Evolutionary conservation across 441 rosid genomes (phyloP), one percentile per base, ranked within the genome.

Genomic region (Pelargonium fulgidum): DNA sequence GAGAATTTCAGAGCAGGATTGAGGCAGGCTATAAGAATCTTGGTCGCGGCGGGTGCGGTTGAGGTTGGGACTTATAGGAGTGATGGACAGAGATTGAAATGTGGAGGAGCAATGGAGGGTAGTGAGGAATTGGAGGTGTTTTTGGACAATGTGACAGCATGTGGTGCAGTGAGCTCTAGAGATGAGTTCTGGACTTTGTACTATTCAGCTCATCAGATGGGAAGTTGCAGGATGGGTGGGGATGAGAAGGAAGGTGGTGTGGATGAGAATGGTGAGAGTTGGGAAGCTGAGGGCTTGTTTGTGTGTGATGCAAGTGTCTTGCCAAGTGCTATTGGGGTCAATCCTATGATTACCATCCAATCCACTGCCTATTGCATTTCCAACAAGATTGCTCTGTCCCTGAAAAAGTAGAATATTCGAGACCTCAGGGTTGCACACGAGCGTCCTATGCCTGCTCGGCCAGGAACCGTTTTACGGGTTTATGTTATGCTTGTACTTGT

Each of bases 271-370:
- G 99, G 97, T 5, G 88, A 94, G 82, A 85, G 87, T 4, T 33
- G 39, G 39, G 39, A 33, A 33, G 39, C 39, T 33, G 39, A 33
- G 39, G 39, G 39, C 3, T 33, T 33, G 39, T 91, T 73, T 79
- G 92, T 91, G 44, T 94, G 99, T 24, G 99, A 91, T 74, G 89
- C 82, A 22, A 91, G 96, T 71, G 83, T 85, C 58, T 75, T 93
- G 52, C 97, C 97, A 4, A 82, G 80, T 70, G 99, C 96, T 11
- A 68, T 90, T 44, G 97, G 99, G n/a, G 91, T 93, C 17, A 91
- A 93, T 77, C 99, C 99, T 14, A 93, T 91, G 99, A 86, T 93
- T 68, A 89, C 96, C 10, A 75, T 93, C 69, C 87, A 87, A 85
- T 76, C 97, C 52, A 88, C 88, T 16, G 93, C 97, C 68, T 89